These are phyloP conservation scores for Dissophora globulifera DNA, from an alignment of 192 early-diverging fungal genomes.

Conservation along the genomic window DNA sequence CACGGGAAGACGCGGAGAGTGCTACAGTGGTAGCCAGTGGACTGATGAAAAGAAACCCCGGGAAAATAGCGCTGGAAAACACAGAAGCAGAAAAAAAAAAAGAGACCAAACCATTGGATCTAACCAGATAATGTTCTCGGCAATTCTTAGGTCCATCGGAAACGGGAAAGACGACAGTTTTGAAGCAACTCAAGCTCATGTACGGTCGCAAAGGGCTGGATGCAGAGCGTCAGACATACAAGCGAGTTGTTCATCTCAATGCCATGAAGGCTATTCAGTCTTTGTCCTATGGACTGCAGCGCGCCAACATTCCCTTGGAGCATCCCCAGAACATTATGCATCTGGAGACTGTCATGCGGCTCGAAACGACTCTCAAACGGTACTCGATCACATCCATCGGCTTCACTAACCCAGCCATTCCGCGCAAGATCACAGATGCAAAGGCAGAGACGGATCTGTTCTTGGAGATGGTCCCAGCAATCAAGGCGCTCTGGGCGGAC, in stretches of 20 bases:
- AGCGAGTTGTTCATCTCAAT: conserved; percentile 53
- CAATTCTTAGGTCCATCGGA: conserved; percentile 73
- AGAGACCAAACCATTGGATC: too few species aligned
- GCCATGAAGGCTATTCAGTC: conserved; percentile 57
- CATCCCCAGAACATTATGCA: conserved; percentile 44
- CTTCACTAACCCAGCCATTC: conserved; percentile 27
- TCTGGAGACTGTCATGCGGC: conserved; percentile 27
- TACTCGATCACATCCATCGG: conserved; percentile 43
- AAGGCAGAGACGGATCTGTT: conserved; percentile 52
- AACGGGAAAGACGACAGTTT: conserved; percentile 71
- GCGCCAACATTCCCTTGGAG: conserved; percentile 36
- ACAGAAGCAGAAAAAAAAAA: too few species aligned
- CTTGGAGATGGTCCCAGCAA: conserved; percentile 45
- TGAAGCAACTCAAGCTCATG: conserved; percentile 54
- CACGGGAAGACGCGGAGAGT: too few species aligned
- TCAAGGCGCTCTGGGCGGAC: conserved; percentile 59
- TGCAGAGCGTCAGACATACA: conserved; percentile 55
- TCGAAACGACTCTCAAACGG: conserved; percentile 48
- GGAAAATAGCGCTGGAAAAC: too few species aligned
- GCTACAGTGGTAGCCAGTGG: too few species aligned
- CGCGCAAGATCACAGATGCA: conserved; percentile 51
- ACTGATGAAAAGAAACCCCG: too few species aligned
- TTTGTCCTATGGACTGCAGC: conserved; percentile 31
- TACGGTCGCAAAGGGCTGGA: conserved; percentile 48
- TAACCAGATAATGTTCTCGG: too few species aligned